Base-by-base conservation (phyloP, 2,329 filamentous ascomycete genomes). In the Colletotrichum sp. region DNA sequence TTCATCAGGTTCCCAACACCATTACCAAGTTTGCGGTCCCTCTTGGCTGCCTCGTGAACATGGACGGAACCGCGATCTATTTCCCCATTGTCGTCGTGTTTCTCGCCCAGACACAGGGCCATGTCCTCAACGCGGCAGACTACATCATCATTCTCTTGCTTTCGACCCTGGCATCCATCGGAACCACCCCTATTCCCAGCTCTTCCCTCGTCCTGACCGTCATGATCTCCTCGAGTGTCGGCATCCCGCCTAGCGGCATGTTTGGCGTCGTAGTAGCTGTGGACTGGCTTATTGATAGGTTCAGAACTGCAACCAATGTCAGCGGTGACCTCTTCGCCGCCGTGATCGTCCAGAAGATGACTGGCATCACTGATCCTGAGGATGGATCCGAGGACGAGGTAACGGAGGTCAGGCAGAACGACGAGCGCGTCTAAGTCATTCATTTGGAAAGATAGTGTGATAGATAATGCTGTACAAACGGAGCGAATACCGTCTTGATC, bases 251-350 rank as follows among this genome's bases (percentile, higher is more conserved):
- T 39, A 89, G 86, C 0, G 85, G 83, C 22, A 89, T 89, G 87
- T 90, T 11, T 44, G 39, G 16, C 5, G 39, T 90, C 55, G 87
- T 90, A 16, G 85, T 90, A 4, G 88, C 88, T 28, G 90, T 90
- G 60, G 88, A 90, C 77, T 90, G 88, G 89, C 87, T 90, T 80
- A 82, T 90, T n/a, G 89, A 90, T 80, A 87, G 89, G 32, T 90
- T 90, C 85, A 84, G 89, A 16, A 90, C 89, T 0, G 85, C 86
- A 5, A 79, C 87, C 70, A 90, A 90, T 75, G 88, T 90, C 59
- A 86, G 84, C 44, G 87, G 87, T n/a, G 89, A 90, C 79, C 76
- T 89, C 2, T 90, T 86, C 72, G 87, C 86, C 1, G 86, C 84
- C 3, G 79, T 78, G 3, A 80, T 88, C 32, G 78, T 88, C 5